Conservation (phyloP, 116 monocot genomes). For the Iris pallida region DNA sequence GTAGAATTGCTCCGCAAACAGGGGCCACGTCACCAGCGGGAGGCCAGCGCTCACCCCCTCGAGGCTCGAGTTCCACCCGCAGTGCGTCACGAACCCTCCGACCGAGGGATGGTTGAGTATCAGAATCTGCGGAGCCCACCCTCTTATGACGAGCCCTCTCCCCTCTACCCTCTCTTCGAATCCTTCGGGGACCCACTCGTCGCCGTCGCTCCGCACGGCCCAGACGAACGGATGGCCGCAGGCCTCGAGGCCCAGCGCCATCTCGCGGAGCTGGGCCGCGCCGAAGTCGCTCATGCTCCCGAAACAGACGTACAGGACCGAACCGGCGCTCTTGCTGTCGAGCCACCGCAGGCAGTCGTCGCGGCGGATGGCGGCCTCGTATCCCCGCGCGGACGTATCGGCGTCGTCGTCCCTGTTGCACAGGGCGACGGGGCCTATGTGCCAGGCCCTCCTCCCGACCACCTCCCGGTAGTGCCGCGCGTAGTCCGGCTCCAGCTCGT, state of each 20-base stretch:
- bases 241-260: conserved; percentile 10
- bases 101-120: conserved; percentile 18
- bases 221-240: background rate
- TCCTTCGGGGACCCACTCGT: conserved; percentile 6
- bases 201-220: background rate
- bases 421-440: conserved; percentile 1
- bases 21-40: conserved; percentile 17
- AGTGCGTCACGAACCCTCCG: conserved; percentile 23
- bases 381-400: background rate
- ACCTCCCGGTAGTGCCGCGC: background rate
- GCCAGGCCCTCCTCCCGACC: background rate
- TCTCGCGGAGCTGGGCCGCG: conserved; percentile 4
- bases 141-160: conserved; percentile 6
- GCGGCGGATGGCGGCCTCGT: too few species aligned
- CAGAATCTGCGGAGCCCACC: conserved; percentile 20
- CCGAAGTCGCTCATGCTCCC: background rate
- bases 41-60: conserved; percentile 8
- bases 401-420: background rate
- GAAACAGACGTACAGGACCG: conserved; percentile 3
- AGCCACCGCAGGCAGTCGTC: conserved; percentile 11
- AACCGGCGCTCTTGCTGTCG: background rate
- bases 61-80: conserved; percentile 23
- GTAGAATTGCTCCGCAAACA: conserved; percentile 17
- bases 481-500: conserved; percentile 11
- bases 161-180: conserved; percentile 10